phyloP scores from a whole-genome alignment of 371 early-diverging fungal species.

The Syncephalastrum sp. region DNA sequence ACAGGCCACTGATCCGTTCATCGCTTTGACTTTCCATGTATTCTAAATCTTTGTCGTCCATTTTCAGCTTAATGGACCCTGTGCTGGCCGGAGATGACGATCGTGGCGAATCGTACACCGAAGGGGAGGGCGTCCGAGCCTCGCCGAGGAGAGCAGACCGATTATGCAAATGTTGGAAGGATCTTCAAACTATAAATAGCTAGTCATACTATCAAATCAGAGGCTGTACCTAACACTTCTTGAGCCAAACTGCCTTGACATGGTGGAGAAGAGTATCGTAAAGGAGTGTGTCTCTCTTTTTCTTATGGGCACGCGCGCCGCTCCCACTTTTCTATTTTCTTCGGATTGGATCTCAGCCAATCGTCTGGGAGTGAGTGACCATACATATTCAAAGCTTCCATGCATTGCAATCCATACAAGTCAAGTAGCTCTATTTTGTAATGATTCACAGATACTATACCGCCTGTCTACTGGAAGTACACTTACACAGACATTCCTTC shows the following conservation, averaged over 20 bases:
- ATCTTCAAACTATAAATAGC: constrained; percentile 18
- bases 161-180: constrained; percentile 49
- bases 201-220: not conserved
- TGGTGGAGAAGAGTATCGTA: no score
- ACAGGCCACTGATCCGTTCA: constrained; percentile 44
- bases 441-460: no score
- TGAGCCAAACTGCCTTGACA: constrained; percentile 17
- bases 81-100: constrained; percentile 18
- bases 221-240: constrained; percentile 18
- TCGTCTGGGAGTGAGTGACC: no score
- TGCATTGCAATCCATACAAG: not conserved
- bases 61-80: constrained; percentile 24
- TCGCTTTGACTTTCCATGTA: constrained; percentile 51
- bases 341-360: no score
- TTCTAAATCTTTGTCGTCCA: constrained; percentile 49
- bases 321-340: no score
- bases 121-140: constrained; percentile 28
- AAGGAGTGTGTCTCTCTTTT: no score
- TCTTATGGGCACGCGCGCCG: no score
- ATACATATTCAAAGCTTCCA: no score
- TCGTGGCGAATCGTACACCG: constrained; percentile 11
- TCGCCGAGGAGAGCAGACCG: constrained; percentile 41
- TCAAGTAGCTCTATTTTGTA: no score
- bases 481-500: no score
- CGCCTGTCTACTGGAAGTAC: no score